phyloP scores from a whole-genome alignment of 257 asterid species.

The Nicotiana undulata region DNA sequence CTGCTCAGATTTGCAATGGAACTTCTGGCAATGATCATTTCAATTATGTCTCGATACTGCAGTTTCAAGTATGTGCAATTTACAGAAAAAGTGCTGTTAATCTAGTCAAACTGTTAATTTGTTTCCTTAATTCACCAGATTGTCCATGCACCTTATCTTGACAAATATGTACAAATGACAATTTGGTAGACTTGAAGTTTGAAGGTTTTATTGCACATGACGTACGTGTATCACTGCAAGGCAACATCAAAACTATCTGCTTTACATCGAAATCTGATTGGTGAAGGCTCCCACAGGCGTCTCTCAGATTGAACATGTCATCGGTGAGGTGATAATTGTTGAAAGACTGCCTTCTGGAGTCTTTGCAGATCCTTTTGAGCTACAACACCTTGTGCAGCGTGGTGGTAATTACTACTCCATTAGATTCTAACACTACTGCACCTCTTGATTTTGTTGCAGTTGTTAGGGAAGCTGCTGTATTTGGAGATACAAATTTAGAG shows the following conservation, averaged over 20 bases:
- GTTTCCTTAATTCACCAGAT: neutral
- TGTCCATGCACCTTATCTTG: constrained; percentile 19
- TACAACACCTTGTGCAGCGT: constrained; percentile 73
- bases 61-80: neutral
- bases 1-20: neutral
- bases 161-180: constrained; percentile 35
- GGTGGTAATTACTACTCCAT: constrained; percentile 38
- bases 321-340: constrained; percentile 32
- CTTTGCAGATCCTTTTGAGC: constrained; percentile 91
- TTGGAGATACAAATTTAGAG: constrained; percentile 90
- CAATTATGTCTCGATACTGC: constrained; percentile 1
- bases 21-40: neutral
- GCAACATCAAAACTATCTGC: constrained; percentile 16
- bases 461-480: constrained; percentile 53
- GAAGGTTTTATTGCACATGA: constrained; percentile 30
- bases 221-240: constrained; percentile 27
- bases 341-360: constrained; percentile 80
- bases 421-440: neutral
- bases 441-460: constrained; percentile 29
- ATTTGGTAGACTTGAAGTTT: constrained; percentile 37
- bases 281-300: constrained; percentile 90
- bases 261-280: constrained; percentile 38
- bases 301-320: constrained; percentile 34
- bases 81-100: neutral
- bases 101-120: neutral